Evolutionary conservation across 352 stramenopile species (phyloP), one percentile per base, ranked within the genome.

Genomic region (Nothophytophthora sp.): DNA sequence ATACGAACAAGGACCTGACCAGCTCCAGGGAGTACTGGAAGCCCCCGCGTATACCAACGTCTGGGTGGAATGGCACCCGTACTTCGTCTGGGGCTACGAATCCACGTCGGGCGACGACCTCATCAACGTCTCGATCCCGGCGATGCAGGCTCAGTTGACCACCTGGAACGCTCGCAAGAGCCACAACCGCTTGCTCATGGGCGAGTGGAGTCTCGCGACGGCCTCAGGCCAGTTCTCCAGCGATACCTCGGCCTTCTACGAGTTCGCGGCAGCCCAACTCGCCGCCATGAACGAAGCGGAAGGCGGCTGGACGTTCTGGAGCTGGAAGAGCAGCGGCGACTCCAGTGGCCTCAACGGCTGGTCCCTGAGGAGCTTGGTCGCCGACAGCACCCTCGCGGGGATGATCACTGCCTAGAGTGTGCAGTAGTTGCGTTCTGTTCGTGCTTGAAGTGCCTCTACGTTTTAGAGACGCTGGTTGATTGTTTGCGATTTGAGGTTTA

Each of bases 31-130:
- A 16, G 53, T 88, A 20, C 53, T 85, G 53, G 20, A 49, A 32
- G 57, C 51, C 7, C 59, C 63, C 0, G 40, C 28, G 15, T 73
- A 67, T 29, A 70, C 28, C 16, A 88, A 88, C 42, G 71, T 88
- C 12, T 88, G 76, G 76, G 61, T 82, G 45, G 76, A 88, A 36
- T 88, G 73, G 73, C 76, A 88, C 39, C 69, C 48, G 20, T 88
- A 88, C 58, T 85, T 86, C 32, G 56, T 88, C n/a, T 88, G 74
- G 77, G 77, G 77, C 48, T 86, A 76, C 55, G 67, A 84, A 34
- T n/a, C 66, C 3, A 48, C 58, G 11, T 67, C 55, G 15, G 72
- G 81, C 15, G 48, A 52, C 1, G 54, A 77, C 12, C 20, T 87
- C 8, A 38, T 85, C 20, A 60, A 58, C 51, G 35, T 54, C 6